phyloP scores from a whole-genome alignment of 495 filamentous ascomycete species.

The Cryomyces antarcticus region DNA sequence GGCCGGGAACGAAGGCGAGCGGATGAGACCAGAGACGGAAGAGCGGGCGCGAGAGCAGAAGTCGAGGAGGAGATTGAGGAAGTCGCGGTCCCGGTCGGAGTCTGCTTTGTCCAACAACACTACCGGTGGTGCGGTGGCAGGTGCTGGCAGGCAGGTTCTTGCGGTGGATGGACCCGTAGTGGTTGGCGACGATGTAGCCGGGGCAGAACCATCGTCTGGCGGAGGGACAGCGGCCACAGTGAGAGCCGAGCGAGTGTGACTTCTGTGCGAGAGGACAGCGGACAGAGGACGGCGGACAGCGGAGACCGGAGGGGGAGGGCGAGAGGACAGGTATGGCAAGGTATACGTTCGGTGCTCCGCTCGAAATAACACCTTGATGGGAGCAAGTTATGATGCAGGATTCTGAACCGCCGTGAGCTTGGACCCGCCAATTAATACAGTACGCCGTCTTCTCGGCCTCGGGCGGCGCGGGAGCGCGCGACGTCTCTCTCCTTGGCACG shows the following conservation, averaged over 20 bases:
- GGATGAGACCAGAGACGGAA: slow-evolving; percentile 10
- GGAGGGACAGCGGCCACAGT: slow-evolving; percentile 4
- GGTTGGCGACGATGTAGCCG: slow-evolving; percentile 1
- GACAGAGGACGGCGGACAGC: too few relatives aligned
- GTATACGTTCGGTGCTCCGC: too few relatives aligned
- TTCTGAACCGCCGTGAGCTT: too few relatives aligned
- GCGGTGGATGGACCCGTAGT: slow-evolving; percentile 1
- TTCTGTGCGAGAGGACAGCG: too few relatives aligned
- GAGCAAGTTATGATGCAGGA: too few relatives aligned
- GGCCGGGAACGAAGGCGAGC: slow-evolving; percentile 7
- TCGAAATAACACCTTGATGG: too few relatives aligned
- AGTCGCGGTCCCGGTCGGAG: background rate
- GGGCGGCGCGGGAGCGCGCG: too few relatives aligned
- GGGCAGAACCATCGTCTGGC: slow-evolving; percentile 8
- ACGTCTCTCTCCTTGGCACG: too few relatives aligned
- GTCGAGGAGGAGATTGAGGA: slow-evolving; percentile 4
- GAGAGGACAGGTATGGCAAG: too few relatives aligned
- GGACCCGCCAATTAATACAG: too few relatives aligned
- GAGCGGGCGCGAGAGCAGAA: slow-evolving; percentile 6
- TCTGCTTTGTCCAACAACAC: background rate
- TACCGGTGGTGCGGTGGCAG: slow-evolving; percentile 1
- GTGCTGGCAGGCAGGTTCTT: background rate
- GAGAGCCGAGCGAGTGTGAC: background rate
- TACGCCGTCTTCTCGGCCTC: too few relatives aligned
- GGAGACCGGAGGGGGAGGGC: too few relatives aligned